Conservation (phyloP, 805 yeast genomes). For the Teunomyces stri region DNA sequence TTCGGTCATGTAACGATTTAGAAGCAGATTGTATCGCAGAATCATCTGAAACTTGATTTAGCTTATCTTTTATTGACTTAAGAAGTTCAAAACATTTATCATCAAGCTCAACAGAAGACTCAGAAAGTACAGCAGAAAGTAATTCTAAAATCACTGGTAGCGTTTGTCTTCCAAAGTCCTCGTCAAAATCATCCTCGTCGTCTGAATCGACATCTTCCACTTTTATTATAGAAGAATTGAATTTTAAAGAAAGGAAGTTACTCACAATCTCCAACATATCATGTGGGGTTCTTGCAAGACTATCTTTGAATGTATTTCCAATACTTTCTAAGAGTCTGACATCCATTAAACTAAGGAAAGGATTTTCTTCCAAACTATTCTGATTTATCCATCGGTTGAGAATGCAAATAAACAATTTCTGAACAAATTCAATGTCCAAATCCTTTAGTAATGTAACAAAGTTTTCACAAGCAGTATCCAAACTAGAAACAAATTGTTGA, state of each 20-base stretch:
- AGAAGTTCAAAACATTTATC: slow-evolving; percentile 28
- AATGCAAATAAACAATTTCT: slow-evolving; percentile 46
- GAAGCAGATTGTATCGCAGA: slow-evolving; percentile 13
- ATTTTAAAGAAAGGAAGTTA: slow-evolving; percentile 26
- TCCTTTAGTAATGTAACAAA: slow-evolving; percentile 46
- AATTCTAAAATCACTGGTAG: slow-evolving; percentile 33
- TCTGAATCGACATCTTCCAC: slow-evolving; percentile 22
- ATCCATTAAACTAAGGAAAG: slow-evolving; percentile 56
- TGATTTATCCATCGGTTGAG: slow-evolving; percentile 60
- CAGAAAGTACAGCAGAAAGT: slow-evolving; percentile 35
- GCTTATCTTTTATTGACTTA: slow-evolving; percentile 20
- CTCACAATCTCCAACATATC: slow-evolving; percentile 49
- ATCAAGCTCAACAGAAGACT: slow-evolving; percentile 25
- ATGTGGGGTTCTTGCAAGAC: slow-evolving; percentile 51
- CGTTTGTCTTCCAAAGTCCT: slow-evolving; percentile 16
- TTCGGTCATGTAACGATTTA: slow-evolving; percentile 28
- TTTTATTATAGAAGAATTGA: slow-evolving; percentile 9
- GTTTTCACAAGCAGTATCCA: slow-evolving; percentile 25
- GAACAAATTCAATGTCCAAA: slow-evolving; percentile 47
- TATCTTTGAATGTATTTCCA: slow-evolving; percentile 55
- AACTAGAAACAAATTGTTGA: slow-evolving; percentile 22
- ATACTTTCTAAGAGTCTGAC: slow-evolving; percentile 63
- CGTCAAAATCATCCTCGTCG: slow-evolving; percentile 28
- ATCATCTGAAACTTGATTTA: neutral
- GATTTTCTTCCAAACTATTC: slow-evolving; percentile 31